Evolutionary conservation across 345 rosid species (phyloP).

Genomic region (Sonneratia caseolaris): DNA sequence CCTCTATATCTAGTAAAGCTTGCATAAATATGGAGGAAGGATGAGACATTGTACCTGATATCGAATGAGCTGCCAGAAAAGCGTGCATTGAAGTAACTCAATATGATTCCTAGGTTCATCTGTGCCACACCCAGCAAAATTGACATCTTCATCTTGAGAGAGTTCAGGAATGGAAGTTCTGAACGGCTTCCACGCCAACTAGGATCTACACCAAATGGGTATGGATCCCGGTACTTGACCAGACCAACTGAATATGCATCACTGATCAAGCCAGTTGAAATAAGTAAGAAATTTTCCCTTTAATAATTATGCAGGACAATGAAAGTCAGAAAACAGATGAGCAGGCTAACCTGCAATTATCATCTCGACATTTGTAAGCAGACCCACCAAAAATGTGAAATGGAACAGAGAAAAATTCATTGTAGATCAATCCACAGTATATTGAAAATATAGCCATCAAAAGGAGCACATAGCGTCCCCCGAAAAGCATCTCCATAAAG

Average conservation of each 20-base stretch:
- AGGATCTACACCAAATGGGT: constrained; percentile 98
- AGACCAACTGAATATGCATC: constrained; percentile 70
- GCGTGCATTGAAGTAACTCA: constrained; percentile 88
- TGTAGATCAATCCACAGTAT: constrained; percentile 95
- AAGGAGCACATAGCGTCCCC: constrained; percentile 88
- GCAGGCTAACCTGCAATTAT: constrained; percentile 56
- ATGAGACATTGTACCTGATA: constrained; percentile 38
- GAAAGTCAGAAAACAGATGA: background rate
- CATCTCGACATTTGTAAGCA: constrained; percentile 86
- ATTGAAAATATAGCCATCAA: constrained; percentile 89
- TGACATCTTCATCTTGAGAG: constrained; percentile 98
- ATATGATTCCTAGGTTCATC: constrained; percentile 79
- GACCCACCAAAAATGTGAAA: constrained; percentile 89
- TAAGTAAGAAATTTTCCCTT: background rate
- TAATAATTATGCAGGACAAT: background rate
- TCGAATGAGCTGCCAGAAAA: constrained; percentile 66
- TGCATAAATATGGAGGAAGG: background rate
- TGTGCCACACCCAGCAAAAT: constrained; percentile 84
- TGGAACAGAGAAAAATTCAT: constrained; percentile 94
- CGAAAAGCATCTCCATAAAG: constrained; percentile 98
- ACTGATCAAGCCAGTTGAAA: constrained; percentile 33
- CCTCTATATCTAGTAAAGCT: background rate
- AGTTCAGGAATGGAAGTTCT: constrained; percentile 86
- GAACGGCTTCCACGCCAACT: constrained; percentile 99
- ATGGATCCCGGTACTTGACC: constrained; percentile 67